Evolutionary conservation across 257 asterid species (phyloP), one percentile per base, ranked within the genome.

Genomic region (Solanum chilense): DNA sequence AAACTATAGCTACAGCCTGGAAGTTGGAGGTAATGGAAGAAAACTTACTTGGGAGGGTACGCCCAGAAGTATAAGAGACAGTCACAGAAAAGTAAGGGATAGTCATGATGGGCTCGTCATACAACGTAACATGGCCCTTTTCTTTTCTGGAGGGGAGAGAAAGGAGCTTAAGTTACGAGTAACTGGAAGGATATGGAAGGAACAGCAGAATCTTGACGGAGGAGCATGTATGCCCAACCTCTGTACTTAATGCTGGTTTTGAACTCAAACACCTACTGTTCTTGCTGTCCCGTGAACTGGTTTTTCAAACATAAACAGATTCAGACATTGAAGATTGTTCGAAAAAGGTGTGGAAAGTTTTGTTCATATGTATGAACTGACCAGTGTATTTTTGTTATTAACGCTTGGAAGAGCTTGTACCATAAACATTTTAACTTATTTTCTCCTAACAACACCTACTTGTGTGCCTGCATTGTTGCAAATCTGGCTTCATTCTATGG

Each of bases 41-140:
- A 87, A 87, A 81, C 89, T 87, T 60, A 87, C 82, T 2, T 87
- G 89, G 89, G 89, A 87, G 47, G 89, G 89, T 52, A 87, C 89
- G 13, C 89, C 89, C 29, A 56, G 89, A 25, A 87, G 89, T 86
- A 81, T 87, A 56, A 62, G 89, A 33, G 89, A 87, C 62, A 87
- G 89, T 76, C 89, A 87, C 41, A 18, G 85, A 20, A 83, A 87
- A 76, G 89, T 87, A 21, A 78, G 89, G 23, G 89, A 87, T 60
- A 87, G 89, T 80, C 89, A 87, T 47, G 89, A 87, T 81, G 89
- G 89, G 14, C 89, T 87, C 20, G 84, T 87, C 41, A 87, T 87
- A 78, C 89, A 87, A 56, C 84, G 89, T 11, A 87, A 87, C 86
- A 87, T 87, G 89, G 89, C 89, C 42, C 86, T 87, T 60, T 87